Evolutionary conservation across 2,329 filamentous ascomycete species (phyloP).

Genomic region (Lasiodiplodia hormozganensis): DNA sequence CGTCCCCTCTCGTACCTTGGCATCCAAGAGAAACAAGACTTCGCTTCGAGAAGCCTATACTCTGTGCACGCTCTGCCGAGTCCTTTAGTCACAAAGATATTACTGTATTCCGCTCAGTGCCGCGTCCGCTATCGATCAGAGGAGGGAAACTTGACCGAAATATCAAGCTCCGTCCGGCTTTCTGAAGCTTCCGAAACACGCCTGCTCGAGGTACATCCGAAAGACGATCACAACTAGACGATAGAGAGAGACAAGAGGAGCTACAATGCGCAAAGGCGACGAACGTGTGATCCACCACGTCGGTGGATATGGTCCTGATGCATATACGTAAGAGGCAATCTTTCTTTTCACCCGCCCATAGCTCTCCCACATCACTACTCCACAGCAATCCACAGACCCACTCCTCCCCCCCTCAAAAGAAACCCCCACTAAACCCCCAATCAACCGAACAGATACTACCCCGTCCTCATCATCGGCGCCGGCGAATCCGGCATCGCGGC

Average conservation of each 20-base stretch:
- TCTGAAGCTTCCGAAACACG: not conserved
- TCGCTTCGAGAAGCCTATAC: too few relatives aligned
- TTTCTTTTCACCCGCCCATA: not conserved
- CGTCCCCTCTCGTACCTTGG: too few relatives aligned
- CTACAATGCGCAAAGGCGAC: slow-evolving; percentile 4
- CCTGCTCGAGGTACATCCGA: not conserved
- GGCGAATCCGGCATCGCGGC: slow-evolving; percentile 69
- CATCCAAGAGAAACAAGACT: too few relatives aligned
- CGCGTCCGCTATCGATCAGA: too few relatives aligned
- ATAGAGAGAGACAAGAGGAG: not conserved
- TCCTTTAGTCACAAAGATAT: too few relatives aligned
- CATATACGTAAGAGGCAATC: slow-evolving; percentile 43
- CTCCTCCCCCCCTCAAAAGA: not conserved
- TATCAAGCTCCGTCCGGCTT: not conserved
- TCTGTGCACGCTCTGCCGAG: too few relatives aligned
- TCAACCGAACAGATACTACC: slow-evolving; percentile 43
- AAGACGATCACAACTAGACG: too few relatives aligned
- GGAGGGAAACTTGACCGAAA: fast-evolving
- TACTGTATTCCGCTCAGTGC: too few relatives aligned
- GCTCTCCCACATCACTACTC: not conserved
- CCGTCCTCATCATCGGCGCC: slow-evolving; percentile 65
- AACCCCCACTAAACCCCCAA: not conserved
- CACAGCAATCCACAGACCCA: not conserved
- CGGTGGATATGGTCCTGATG: slow-evolving; percentile 47
- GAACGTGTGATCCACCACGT: slow-evolving; percentile 44